Base-by-base conservation (phyloP, 202 grass and related monocot genomes). In the Dendrocalamus latiflorus region DNA sequence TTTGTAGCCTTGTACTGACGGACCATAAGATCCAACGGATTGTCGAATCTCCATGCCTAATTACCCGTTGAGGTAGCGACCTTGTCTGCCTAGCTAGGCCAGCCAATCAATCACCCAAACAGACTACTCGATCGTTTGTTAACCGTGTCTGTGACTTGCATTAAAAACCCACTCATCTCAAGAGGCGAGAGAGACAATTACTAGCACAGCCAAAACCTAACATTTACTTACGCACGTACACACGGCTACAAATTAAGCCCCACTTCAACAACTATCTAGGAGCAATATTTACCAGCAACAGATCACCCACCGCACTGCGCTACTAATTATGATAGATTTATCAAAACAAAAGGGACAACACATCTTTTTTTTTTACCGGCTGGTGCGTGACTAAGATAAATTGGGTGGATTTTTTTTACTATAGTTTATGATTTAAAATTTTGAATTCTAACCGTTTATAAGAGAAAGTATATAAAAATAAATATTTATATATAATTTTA, bases 1-100 rank as follows among this genome's bases (percentile, higher is more conserved):
- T 53, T 51, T 85, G 34, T 25, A 70, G 67, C 55, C 16, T 55
- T 70, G 73, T 7, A 8, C 25, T 49, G 85, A 60, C n/a, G n/a
- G n/a, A n/a, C 81, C 16, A 54, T 62, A 92, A 68, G 34, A 68
- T 87, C 84, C 81, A 82, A 87, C 68, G n/a, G 66, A 24, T 12
- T 9, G 9, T 6, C 71, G 87, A 87, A 78, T 89, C 87, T 38
- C 79, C 25, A 55, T 43, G 33, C 70, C 18, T 39, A 22, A 21
- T 47, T 57, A 70, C 42, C 63, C 54, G 33, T 62, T 76, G 42
- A 62, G 38, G 30, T 6, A 33, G 11, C 6, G 58, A 60, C 6
- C 20, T 6, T 61, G 70, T 80, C 84, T 1, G 37, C 45, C 12
- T 65, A 47, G 42, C 38, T 49, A 59, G 16, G 26, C 61, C 28